Evolutionary conservation across 2,329 filamentous ascomycete species (phyloP), one percentile per base, ranked within the genome.

Genomic region (Penicillium sp.): DNA sequence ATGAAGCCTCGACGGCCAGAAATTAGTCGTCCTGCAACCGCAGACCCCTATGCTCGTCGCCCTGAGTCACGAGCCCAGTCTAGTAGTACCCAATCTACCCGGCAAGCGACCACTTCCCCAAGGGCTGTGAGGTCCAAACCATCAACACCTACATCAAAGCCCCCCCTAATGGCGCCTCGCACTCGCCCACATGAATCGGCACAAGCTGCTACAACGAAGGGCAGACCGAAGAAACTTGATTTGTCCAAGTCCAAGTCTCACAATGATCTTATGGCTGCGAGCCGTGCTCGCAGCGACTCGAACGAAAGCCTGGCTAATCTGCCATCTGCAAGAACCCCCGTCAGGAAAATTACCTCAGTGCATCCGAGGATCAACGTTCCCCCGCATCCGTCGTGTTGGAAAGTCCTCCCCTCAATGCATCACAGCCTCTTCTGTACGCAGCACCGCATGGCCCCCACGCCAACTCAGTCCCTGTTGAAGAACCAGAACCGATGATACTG

Each of bases 291-390:
- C 36, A 67, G 62, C 54, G 61, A 68, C 44, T 67, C 66, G 10
- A 57, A 62, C 39, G 65, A 73, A 21, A 65, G 61, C 42, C 39
- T 62, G 13, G 47, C 47, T 10, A 53, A 60, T 36, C 57, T 55
- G n/a, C 49, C 54, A 7, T 53, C 58, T 33, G 44, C 57, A 57
- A 57, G 49, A 41, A 53, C 43, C 41, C 45, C 17, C 48, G 35
- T 15, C 48, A 63, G 6, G 43, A 51, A 23, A 61, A 62, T 33
- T 55, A 54, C 13, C 53, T 82, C 4, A 78, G 79, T 52, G 80
- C 82, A 29, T 83, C 82, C 61, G 82, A 84, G 67, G 82, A 83
- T 60, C 81, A 81, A 1, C 79, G 80, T 53, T 76, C 70, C 3
- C 69, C 66, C 43, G 54, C 57, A 19, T 57, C 62, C 23, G 25